Conservation (phyloP, 768 basidiomycete species). For the Podaxis sp. region DNA sequence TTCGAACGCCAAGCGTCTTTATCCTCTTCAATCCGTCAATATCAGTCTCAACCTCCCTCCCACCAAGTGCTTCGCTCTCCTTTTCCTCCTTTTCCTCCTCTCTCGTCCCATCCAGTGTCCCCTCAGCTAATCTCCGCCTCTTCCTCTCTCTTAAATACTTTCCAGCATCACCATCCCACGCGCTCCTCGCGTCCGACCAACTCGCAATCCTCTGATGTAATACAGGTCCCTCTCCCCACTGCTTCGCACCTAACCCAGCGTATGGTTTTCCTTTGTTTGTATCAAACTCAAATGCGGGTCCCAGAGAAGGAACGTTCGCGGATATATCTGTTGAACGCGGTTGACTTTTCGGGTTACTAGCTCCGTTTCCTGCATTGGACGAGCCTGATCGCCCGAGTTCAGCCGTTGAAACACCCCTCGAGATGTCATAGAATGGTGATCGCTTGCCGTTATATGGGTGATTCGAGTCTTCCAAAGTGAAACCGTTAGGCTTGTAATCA, state of each 20-base stretch:
- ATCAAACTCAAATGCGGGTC: constrained; percentile 8
- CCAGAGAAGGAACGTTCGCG: background rate
- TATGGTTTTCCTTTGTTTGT: background rate
- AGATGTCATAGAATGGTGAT: constrained; percentile 7
- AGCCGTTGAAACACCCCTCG: constrained; percentile 13
- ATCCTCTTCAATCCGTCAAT: constrained; percentile 5
- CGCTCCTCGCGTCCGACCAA: constrained; percentile 24
- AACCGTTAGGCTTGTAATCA: constrained; percentile 26
- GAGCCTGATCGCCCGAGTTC: constrained; percentile 9
- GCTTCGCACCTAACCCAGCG: background rate
- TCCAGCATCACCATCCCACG: constrained; percentile 8
- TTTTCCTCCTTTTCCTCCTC: background rate
- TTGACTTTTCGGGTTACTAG: background rate
- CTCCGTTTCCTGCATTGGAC: background rate
- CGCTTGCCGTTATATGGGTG: constrained; percentile 1
- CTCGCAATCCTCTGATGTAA: constrained; percentile 13
- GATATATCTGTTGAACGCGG: background rate
- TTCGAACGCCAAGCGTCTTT: constrained; percentile 17
- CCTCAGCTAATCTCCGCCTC: background rate
- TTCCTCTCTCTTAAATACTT: background rate
- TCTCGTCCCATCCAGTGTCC: background rate
- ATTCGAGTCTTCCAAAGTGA: constrained; percentile 14
- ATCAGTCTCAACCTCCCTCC: background rate
- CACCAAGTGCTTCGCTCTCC: background rate
- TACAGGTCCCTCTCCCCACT: constrained; percentile 7